These are phyloP conservation scores for Euryodendron excelsum DNA, from an alignment of 148 eudicot species.

Conservation along the genomic window DNA sequence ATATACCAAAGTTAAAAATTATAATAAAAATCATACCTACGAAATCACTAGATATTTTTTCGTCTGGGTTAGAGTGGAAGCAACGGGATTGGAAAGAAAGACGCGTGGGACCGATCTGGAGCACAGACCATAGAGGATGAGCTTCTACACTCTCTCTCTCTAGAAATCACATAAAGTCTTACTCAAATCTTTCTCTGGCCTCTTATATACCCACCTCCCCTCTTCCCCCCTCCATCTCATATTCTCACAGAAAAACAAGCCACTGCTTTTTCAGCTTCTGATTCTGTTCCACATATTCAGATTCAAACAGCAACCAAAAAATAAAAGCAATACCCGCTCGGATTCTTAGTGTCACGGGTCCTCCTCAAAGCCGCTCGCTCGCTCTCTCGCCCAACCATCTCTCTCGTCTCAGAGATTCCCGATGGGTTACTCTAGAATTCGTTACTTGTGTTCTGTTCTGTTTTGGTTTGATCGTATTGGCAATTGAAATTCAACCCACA, in stretches of 20 bases:
- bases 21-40: too few relatives aligned
- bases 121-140: conserved; percentile 21
- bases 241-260: neutral
- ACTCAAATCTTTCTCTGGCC: conserved; percentile 29
- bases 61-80: conserved; percentile 39
- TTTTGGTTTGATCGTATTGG: conserved; percentile 1
- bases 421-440: neutral
- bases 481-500: neutral
- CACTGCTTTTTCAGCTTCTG: conserved; percentile 10
- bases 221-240: neutral
- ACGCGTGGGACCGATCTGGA: conserved; percentile 26
- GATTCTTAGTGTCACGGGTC: conserved; percentile 6
- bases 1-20: too few relatives aligned
- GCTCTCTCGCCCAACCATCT: conserved; percentile 15
- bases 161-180: neutral
- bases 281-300: conserved; percentile 3
- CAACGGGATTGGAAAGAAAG: conserved; percentile 21
- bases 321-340: neutral
- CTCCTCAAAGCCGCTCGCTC: conserved; percentile 31
- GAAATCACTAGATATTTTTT: too few relatives aligned
- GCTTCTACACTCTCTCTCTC: neutral
- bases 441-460: neutral
- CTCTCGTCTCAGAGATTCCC: neutral
- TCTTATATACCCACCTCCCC: conserved; percentile 37
- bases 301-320: neutral